Evolutionary conservation across 371 early-diverging fungal species (phyloP), one percentile per base, ranked within the genome.

Genomic region (Batkoa obscura): DNA sequence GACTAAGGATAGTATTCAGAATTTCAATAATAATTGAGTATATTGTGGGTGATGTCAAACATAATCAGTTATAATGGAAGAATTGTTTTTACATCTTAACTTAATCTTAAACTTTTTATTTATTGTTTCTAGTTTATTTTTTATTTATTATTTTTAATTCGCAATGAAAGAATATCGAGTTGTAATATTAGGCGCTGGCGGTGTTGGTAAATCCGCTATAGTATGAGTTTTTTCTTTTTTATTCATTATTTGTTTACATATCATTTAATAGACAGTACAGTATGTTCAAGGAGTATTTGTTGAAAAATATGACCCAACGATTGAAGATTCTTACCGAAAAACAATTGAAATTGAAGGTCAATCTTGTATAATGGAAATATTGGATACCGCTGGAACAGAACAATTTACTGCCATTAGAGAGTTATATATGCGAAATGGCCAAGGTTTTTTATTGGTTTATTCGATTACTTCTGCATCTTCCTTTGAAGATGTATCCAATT

Each of bases 331-430:
- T 35, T 90, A 88, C 66, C 73, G 88, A 58, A 88, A 87, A 63
- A 86, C 86, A 62, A 82, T 87, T 34, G 87, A 87, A 64, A 80
- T 90, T 30, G 90, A 88, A 58, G 80, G 79, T 35, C 79, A 81
- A 57, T 84, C 83, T 64, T 87, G 86, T 63, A 83, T 88, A 83
- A 73, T 90, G 42, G 90, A 90, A 64, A 86, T 90, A 57, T 70
- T 90, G 47, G 90, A 90, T 68, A 90, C 90, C 34, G 90, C 90
- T 42, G 83, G 83, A 34, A 80, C 78, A 59, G 90, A 90, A 65
- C 90, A 88, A 69, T 88, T 88, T 59, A 87, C 89, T 37, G 89
- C 89, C 1, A 87, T 88, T 86, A 80, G 88, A 43, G 91, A 90
- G 66, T 69, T 88, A 8, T 88, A 88, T 63, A 86, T 90, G 86